Conservation (phyloP, 2,329 filamentous ascomycete genomes). For the Ceratocystis cacaofunesta region DNA sequence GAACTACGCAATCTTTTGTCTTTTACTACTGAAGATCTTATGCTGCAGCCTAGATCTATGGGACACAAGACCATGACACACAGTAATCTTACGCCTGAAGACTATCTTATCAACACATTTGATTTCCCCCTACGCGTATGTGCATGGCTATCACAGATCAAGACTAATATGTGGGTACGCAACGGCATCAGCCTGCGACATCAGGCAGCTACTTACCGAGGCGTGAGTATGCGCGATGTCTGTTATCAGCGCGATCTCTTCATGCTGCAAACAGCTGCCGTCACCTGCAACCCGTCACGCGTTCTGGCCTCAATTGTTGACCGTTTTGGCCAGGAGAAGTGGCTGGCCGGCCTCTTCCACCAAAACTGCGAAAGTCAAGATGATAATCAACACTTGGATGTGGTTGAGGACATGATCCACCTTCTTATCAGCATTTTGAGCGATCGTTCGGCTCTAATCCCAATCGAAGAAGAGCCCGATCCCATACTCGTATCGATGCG, state of each 20-base stretch:
- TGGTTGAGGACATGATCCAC: slow-evolving; percentile 92
- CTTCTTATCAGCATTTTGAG: slow-evolving; percentile 81
- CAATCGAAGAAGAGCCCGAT: slow-evolving; percentile 44
- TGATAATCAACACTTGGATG: slow-evolving; percentile 74
- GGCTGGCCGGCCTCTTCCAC: slow-evolving; percentile 73
- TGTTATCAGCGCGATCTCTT: slow-evolving; percentile 93
- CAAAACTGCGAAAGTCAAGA: slow-evolving; percentile 61
- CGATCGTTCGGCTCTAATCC: slow-evolving; percentile 66
- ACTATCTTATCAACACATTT: slow-evolving; percentile 74
- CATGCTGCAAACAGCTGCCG: slow-evolving; percentile 77
- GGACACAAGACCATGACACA: slow-evolving; percentile 42
- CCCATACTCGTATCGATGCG: slow-evolving; percentile 59
- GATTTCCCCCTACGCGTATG: slow-evolving; percentile 89
- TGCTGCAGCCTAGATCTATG: slow-evolving; percentile 47
- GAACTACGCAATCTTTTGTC: slow-evolving; percentile 53
- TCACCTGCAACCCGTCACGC: slow-evolving; percentile 66
- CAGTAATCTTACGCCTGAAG: slow-evolving; percentile 47
- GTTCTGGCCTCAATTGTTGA: slow-evolving; percentile 84
- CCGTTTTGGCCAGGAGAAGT: slow-evolving; percentile 73
- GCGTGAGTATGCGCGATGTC: slow-evolving; percentile 76
- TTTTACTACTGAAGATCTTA: slow-evolving; percentile 57
- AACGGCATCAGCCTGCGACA: slow-evolving; percentile 93
- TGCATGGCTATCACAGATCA: slow-evolving; percentile 95
- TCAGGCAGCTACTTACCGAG: slow-evolving; percentile 85
- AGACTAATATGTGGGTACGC: slow-evolving; percentile 94